These are phyloP conservation scores for Penicillium sp. DNA, from an alignment of 2,329 filamentous ascomycete genomes.

Conservation along the genomic window DNA sequence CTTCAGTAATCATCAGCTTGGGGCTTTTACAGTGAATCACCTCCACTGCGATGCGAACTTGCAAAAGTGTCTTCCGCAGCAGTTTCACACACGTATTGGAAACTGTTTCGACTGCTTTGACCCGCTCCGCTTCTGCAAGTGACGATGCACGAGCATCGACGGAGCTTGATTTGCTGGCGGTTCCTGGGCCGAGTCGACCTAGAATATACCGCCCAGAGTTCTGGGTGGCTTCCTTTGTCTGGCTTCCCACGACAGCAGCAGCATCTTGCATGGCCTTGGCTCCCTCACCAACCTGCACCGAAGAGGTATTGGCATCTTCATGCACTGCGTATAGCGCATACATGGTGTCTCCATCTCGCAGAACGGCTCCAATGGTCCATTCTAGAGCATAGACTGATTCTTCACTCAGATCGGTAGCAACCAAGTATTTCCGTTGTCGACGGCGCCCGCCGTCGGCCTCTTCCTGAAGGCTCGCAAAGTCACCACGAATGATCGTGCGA, in stretches of 20 bases:
- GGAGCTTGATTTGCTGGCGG: conserved; percentile 45
- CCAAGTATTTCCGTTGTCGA: conserved; percentile 82
- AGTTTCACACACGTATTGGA: conserved; percentile 82
- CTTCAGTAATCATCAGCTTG: conserved; percentile 92
- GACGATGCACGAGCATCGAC: conserved; percentile 52
- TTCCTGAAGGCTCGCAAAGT: conserved; percentile 70
- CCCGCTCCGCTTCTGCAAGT: conserved; percentile 74
- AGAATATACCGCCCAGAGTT: conserved; percentile 37
- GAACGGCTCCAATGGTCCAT: conserved; percentile 94
- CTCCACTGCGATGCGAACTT: conserved; percentile 91
- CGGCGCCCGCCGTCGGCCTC: conserved; percentile 77
- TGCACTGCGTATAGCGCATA: conserved; percentile 92
- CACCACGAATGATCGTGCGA: conserved; percentile 85
- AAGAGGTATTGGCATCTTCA: conserved; percentile 61
- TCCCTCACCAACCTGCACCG: conserved; percentile 66
- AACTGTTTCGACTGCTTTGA: conserved; percentile 77
- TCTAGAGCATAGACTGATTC: conserved; percentile 94
- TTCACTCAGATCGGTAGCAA: conserved; percentile 92
- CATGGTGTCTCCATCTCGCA: conserved; percentile 90
- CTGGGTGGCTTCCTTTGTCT: conserved; percentile 56
- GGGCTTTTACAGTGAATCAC: conserved; percentile 98
- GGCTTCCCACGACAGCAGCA: conserved; percentile 63
- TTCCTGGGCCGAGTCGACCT: conserved; percentile 37
- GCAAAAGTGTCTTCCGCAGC: conserved; percentile 84
- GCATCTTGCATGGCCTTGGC: conserved; percentile 74